Conservation (phyloP, 2,329 filamentous ascomycete species). For the Microcera coccophila region DNA sequence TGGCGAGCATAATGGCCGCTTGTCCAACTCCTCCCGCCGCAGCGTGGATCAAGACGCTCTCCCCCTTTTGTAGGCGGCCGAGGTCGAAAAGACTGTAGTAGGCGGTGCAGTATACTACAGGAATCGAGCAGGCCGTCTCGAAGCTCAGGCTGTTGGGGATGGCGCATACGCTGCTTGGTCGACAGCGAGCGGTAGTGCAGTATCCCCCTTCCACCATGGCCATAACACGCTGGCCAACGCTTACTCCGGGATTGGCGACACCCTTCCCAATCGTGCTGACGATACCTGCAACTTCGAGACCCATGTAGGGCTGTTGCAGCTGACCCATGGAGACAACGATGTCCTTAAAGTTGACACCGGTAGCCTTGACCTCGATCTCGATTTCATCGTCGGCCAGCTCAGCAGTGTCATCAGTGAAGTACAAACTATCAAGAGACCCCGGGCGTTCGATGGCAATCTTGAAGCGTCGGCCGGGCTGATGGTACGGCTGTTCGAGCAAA, state of each 20-base stretch:
- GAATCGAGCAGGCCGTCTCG: slow-evolving; percentile 32
- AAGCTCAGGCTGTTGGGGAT: slow-evolving; percentile 36
- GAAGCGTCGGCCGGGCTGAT: slow-evolving; percentile 30
- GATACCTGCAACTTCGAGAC: slow-evolving; percentile 40
- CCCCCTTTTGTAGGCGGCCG: slow-evolving; percentile 29
- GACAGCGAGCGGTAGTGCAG: not conserved
- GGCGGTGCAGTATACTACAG: slow-evolving; percentile 32
- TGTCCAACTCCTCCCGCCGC: slow-evolving; percentile 31
- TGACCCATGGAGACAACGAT: slow-evolving; percentile 42
- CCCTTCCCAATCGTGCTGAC: slow-evolving; percentile 29
- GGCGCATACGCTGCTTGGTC: slow-evolving; percentile 4
- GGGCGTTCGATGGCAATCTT: slow-evolving; percentile 38
- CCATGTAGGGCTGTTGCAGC: slow-evolving; percentile 31
- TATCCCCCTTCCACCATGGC: not conserved
- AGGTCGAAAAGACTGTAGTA: slow-evolving; percentile 16
- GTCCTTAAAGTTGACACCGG: slow-evolving; percentile 46
- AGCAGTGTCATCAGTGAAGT: slow-evolving; percentile 36
- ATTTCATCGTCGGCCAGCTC: slow-evolving; percentile 34
- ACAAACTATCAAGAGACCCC: slow-evolving; percentile 38
- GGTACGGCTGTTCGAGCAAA: slow-evolving; percentile 37
- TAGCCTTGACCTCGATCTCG: slow-evolving; percentile 41
- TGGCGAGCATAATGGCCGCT: slow-evolving; percentile 28
- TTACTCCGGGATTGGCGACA: slow-evolving; percentile 5
- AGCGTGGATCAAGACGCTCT: slow-evolving; percentile 33
- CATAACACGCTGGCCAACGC: slow-evolving; percentile 4